Evolutionary conservation across 2,329 filamentous ascomycete genomes (phyloP).

Genomic region (Hypoxylon sp.): DNA sequence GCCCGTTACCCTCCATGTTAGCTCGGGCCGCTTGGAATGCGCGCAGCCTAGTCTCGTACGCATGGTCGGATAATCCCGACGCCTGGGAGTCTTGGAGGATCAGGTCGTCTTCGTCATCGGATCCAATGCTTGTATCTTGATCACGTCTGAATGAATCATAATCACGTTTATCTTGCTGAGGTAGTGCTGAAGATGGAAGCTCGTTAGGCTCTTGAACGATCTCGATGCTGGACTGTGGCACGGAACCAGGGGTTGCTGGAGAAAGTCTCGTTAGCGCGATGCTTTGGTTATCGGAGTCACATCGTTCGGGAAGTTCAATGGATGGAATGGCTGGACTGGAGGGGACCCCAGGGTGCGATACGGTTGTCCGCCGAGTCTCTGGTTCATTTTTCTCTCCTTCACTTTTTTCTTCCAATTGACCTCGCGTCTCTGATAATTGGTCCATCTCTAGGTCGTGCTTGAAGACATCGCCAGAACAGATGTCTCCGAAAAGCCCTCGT

Average conservation of each 20-base stretch:
- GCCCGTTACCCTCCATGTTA: conserved; percentile 44
- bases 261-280: neutral
- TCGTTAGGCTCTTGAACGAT: neutral
- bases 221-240: neutral
- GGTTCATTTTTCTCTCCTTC: conserved; percentile 37
- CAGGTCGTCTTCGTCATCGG: conserved; percentile 44
- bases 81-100: conserved; percentile 52
- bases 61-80: conserved; percentile 51
- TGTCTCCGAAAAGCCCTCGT: conserved; percentile 76
- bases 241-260: neutral
- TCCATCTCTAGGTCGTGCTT: conserved; percentile 75
- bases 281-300: neutral
- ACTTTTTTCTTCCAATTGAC: conserved; percentile 2
- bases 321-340: conserved; percentile 21
- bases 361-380: conserved; percentile 35
- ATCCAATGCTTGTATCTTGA: neutral
- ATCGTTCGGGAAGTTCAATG: neutral
- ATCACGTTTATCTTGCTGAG: conserved; percentile 20
- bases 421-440: conserved; percentile 19
- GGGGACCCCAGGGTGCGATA: neutral
- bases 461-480: conserved; percentile 74
- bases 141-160: conserved; percentile 24
- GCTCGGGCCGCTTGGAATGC: conserved; percentile 53
- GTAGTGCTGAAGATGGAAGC: neutral
- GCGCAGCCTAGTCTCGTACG: conserved; percentile 50